Evolutionary conservation across 2,329 filamentous ascomycete species (phyloP), one percentile per base, ranked within the genome.

Genomic region (Ophiostoma sp.): DNA sequence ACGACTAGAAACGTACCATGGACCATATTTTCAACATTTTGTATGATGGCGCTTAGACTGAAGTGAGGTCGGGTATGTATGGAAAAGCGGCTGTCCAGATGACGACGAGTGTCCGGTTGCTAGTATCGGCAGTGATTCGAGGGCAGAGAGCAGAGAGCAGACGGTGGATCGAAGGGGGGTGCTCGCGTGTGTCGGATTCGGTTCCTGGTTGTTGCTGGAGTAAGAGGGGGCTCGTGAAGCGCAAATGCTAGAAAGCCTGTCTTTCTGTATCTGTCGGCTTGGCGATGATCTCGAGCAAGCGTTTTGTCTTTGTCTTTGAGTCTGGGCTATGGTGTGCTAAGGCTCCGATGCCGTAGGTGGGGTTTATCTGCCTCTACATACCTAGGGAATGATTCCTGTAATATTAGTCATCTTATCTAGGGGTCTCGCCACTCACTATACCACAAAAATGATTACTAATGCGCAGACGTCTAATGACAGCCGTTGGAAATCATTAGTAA

Each of bases 11-110:
- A 71, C 52, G 54, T 84, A 96, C 93, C 94, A 98, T 97, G 77
- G 93, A 96, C 95, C 94, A 98, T 85, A 98, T 97, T 84, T 98
- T 98, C 85, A 97, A 86, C 95, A 98, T 98, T 78, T 84, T 94
- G 83, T 31, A 33, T 48, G 6, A 23, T 20, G 20, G 36, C 64
- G 3, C 64, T 36, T 7, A 36, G 31, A 10, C 60, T 64, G 31
- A 5, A 33, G 60, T 1, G 17, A 35, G 60, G n/a, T 36, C 33
- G 20, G 20, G 33, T 36, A 10, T 62, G 27, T 20, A 13, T 27
- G 35, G 27, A 31, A 31, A 31, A 31, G 1, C 10, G 10, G 1
- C 10, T 10, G 57, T 17, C 44, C 7, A 17, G 44, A 48, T 7
- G 8, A 7, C 44, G 20, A 20, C 4, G 44, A 48, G 17, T 48